Conservation (phyloP, 1,284 basidiomycete genomes). For the Austroboletus olivaceoglutinosus region DNA sequence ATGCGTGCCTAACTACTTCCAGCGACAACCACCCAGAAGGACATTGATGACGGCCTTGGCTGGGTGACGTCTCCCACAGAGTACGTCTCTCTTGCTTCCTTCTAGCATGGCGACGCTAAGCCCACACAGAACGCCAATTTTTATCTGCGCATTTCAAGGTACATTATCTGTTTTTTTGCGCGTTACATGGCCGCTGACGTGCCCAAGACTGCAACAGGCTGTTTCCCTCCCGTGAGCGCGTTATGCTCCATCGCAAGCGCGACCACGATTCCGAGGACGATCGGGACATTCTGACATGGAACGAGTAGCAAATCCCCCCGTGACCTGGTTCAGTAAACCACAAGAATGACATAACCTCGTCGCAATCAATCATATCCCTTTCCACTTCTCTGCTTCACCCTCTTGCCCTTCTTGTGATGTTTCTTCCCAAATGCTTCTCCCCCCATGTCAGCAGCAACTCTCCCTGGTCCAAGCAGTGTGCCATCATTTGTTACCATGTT, state of each 20-base stretch:
- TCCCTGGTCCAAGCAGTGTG: slow-evolving; percentile 50
- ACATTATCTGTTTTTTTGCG: neutral
- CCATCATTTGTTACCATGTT: slow-evolving; percentile 77
- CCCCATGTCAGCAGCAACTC: slow-evolving; percentile 44
- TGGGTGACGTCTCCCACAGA: slow-evolving; percentile 31
- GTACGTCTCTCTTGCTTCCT: slow-evolving; percentile 12
- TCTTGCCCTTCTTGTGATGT: slow-evolving; percentile 84
- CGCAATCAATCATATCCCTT: slow-evolving; percentile 75
- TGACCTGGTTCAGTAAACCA: neutral
- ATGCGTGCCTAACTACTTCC: neutral
- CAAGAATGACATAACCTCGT: neutral
- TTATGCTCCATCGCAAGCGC: slow-evolving; percentile 69
- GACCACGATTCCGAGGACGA: slow-evolving; percentile 65
- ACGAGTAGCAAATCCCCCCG: slow-evolving; percentile 36
- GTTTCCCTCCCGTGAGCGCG: slow-evolving; percentile 65
- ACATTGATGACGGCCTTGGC: slow-evolving; percentile 26
- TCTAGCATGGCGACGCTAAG: slow-evolving; percentile 3
- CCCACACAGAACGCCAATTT: slow-evolving; percentile 26
- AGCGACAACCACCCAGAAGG: slow-evolving; percentile 24
- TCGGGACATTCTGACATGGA: slow-evolving; percentile 72
- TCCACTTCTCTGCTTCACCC: slow-evolving; percentile 85
- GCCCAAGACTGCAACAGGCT: slow-evolving; percentile 63
- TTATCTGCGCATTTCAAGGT: slow-evolving; percentile 33
- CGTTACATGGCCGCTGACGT: neutral
- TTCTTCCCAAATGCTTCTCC: slow-evolving; percentile 66